These are phyloP conservation scores for Aspergillus brunneoviolaceus DNA, from an alignment of 2,329 filamentous ascomycete genomes.

Conservation along the genomic window DNA sequence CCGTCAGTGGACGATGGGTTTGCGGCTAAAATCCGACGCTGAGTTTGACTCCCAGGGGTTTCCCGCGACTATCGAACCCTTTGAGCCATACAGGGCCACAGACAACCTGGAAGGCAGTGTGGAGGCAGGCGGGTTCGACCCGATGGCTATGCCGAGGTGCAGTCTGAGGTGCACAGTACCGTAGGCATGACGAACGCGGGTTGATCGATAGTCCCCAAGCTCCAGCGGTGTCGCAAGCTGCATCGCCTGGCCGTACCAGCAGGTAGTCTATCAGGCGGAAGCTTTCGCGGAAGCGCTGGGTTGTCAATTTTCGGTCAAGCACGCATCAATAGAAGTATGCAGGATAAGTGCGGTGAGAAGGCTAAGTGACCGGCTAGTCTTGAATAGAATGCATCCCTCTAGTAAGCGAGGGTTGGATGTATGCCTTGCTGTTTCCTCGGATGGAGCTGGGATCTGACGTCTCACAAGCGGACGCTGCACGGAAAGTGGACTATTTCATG, in stretches of 20 bases:
- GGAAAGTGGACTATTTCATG: slow-evolving; percentile 1
- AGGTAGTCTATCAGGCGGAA: slow-evolving; percentile 8
- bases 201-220: neutral
- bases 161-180: neutral
- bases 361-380: neutral
- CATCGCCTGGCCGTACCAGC: neutral
- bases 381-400: slow-evolving; percentile 3
- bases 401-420: slow-evolving; percentile 9
- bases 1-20: slow-evolving; percentile 11
- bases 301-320: slow-evolving; percentile 8
- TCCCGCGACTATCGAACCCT: slow-evolving; percentile 2
- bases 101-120: neutral
- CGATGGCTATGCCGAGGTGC: neutral
- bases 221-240: slow-evolving; percentile 6
- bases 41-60: slow-evolving; percentile 12
- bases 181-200: neutral
- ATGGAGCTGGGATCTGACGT: slow-evolving; percentile 12
- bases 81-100: slow-evolving; percentile 7
- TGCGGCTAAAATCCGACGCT: slow-evolving; percentile 12
- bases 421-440: slow-evolving; percentile 11
- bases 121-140: neutral
- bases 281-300: slow-evolving; percentile 5
- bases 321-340: slow-evolving; percentile 19
- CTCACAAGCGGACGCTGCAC: slow-evolving; percentile 14
- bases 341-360: slow-evolving; percentile 20